Base-by-base conservation (phyloP, 345 rosid species). In the Citrus australasica region DNA sequence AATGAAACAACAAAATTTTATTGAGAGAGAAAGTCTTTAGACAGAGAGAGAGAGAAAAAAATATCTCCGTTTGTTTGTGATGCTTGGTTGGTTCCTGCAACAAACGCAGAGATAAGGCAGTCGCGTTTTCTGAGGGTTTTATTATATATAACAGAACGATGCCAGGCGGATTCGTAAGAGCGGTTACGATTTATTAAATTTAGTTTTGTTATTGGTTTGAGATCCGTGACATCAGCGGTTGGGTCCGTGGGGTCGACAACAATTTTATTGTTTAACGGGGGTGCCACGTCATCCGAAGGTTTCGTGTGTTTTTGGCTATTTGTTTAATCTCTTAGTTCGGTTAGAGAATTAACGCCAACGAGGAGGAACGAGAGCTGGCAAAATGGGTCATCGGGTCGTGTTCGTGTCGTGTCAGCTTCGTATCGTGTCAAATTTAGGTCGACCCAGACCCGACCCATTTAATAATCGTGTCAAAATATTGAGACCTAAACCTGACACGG, bases 121-220 rank as follows among this genome's bases (percentile, higher is more conserved):
- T 13, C 4, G 17, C 51, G 1, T 1, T 11, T 13, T 46, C 5
- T 13, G 51, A 46, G 16, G 16, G 48, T 46, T 13, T 3, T 11
- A 1, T 0, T 2, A 16, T 22, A 72, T 6, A 33, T 1, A 11
- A 2, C 5, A 7, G 2, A 28, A 27, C 22, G 55, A 62, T 38
- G 37, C 48, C 75, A 22, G 68, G 60, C 84, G 90, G 91, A 86
- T 75, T 14, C 74, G 78, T 86, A 74, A 67, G 33, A 0, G 56
- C 5, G 24, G 37, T 67, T 78, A 8, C 6, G 25, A 19, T 59
- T 66, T 66, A 66, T 81, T 19, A 63, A 79, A 67, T 76, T 8
- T 24, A 59, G 75, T 79, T 83, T 73, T 27, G 61, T 42, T 32
- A 73, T 32, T 30, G 4, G 73, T 72, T 79, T 79, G 48, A 77